A percentile compares a stretch with the other conserved stretches of the same genome.
Conservation (phyloP, 345 rosid genomes). For the Boechera divaricarpa region DNA sequence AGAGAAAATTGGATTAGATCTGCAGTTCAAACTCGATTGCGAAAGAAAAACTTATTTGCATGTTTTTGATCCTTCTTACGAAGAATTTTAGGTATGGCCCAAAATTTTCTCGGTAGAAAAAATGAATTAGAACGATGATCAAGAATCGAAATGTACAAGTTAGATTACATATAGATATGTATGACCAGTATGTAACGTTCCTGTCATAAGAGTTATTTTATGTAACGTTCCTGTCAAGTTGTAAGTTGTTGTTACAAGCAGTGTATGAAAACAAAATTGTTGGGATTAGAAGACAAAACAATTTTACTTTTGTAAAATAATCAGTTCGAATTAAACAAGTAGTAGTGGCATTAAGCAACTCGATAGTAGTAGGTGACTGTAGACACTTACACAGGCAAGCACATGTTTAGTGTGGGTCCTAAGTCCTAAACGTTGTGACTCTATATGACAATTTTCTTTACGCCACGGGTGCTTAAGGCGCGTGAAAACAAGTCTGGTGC, state of each 20-base stretch:
- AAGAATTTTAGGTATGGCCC: too few species aligned
- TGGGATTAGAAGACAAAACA: constrained; percentile 9
- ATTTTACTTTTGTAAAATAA: neutral
- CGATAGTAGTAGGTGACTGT: neutral
- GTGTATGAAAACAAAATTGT: neutral
- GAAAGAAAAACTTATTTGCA: too few species aligned
- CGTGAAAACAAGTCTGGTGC: neutral
- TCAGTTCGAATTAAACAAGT: neutral
- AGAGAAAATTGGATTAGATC: too few species aligned
- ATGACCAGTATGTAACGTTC: neutral
- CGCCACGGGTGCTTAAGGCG: neutral
- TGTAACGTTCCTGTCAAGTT: constrained; percentile 1
- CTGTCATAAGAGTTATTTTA: neutral
- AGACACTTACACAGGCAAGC: neutral
- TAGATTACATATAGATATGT: too few species aligned
- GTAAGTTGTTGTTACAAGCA: neutral
- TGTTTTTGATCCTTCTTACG: too few species aligned
- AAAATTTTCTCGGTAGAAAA: neutral
- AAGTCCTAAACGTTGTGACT: neutral
- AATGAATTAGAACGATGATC: neutral
- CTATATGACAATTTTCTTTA: neutral
- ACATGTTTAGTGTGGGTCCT: constrained; percentile 8
- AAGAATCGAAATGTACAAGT: neutral
- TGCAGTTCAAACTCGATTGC: too few species aligned
- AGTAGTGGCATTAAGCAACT: neutral